Conservation (phyloP, 345 rosid species). For the Viola odorata region DNA sequence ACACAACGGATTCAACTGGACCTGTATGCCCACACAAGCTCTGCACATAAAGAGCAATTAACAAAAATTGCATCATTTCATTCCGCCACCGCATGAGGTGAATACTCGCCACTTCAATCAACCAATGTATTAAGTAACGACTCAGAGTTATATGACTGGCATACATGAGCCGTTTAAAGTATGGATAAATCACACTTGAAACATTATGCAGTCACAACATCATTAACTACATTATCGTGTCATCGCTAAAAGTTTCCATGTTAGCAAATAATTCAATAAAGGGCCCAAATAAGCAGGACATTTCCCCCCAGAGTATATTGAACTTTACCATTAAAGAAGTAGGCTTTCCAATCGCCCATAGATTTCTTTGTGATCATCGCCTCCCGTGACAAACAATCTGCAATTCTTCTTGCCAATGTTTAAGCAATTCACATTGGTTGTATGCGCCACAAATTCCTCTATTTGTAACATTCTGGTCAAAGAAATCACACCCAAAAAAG, state of each 20-base stretch:
- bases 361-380: constrained; percentile 88
- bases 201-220: too few relatives aligned
- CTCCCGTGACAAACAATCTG: constrained; percentile 73
- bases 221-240: too few relatives aligned
- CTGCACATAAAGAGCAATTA: constrained; percentile 30
- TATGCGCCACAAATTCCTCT: constrained; percentile 98
- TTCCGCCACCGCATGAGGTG: too few relatives aligned
- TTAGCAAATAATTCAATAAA: too few relatives aligned
- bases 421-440: constrained; percentile 73
- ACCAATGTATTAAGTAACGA: too few relatives aligned
- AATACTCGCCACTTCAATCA: too few relatives aligned
- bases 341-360: constrained; percentile 90
- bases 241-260: too few relatives aligned
- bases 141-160: too few relatives aligned
- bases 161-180: too few relatives aligned
- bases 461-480: constrained; percentile 40
- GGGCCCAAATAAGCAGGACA: too few relatives aligned
- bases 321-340: constrained; percentile 73
- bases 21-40: constrained; percentile 65
- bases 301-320: too few relatives aligned
- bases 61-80: background rate
- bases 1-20: constrained; percentile 58
- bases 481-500: constrained; percentile 3
- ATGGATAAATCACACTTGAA: too few relatives aligned
- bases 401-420: constrained; percentile 72